phyloP scores from a whole-genome alignment of 2,329 filamentous ascomycete genomes.

The Aspergillus ustus region DNA sequence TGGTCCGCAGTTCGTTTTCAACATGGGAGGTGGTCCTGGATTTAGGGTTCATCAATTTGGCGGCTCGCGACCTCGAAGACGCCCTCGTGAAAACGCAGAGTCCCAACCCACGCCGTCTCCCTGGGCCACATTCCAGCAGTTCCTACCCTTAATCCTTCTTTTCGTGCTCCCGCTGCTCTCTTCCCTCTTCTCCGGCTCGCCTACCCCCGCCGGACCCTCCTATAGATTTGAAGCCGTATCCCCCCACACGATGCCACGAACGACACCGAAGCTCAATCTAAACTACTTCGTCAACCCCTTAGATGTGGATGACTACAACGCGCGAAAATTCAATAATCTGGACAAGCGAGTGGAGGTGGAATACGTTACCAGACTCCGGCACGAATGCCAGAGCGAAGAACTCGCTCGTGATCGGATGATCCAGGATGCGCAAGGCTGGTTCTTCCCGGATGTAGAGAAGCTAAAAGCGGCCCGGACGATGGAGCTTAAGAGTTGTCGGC shows the following conservation, averaged over 20 bases:
- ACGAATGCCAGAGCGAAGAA: conserved; percentile 76
- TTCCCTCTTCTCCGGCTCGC: conserved; percentile 70
- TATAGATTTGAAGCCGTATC: conserved; percentile 77
- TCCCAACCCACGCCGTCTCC: conserved; percentile 58
- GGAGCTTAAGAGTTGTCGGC: conserved; percentile 64
- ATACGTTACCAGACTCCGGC: conserved; percentile 69
- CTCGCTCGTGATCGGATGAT: conserved; percentile 67
- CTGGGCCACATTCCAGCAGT: conserved; percentile 65
- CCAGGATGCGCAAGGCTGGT: conserved; percentile 85
- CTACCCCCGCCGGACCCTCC: conserved; percentile 63
- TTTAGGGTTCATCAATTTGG: conserved; percentile 96
- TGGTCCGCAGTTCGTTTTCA: conserved; percentile 91
- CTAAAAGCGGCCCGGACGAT: conserved; percentile 71
- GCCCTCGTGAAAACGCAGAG: conserved; percentile 69
- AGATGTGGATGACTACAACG: conserved; percentile 73
- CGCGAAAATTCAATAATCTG: conserved; percentile 71
- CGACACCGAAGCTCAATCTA: conserved; percentile 71
- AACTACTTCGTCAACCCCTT: conserved; percentile 84
- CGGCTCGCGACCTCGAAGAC: conserved; percentile 73
- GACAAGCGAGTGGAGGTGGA: conserved; percentile 77
- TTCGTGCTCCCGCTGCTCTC: conserved; percentile 85
- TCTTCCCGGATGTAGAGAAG: conserved; percentile 79
- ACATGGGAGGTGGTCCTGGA: conserved; percentile 87
- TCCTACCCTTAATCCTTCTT: conserved; percentile 86
- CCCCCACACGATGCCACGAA: conserved; percentile 75